Percentiles rank a stretch among this genome's conserved stretches.
phyloP scores from a whole-genome alignment of 495 filamentous ascomycete species.

The Penicillium roqueforti region DNA sequence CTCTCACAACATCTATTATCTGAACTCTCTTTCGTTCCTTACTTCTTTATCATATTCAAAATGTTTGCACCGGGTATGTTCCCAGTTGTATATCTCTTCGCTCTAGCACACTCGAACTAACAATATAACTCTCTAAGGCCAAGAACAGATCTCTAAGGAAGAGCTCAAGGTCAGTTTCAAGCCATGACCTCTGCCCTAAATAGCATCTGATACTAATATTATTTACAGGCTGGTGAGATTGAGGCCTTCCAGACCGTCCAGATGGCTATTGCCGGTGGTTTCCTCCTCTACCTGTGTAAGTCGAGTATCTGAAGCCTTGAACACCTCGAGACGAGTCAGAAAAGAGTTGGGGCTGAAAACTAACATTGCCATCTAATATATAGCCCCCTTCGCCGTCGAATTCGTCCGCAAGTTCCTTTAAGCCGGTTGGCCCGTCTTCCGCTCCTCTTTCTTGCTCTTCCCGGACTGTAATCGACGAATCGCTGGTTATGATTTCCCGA shows the following conservation, averaged over 20 bases:
- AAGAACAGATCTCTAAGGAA: constrained; percentile 47
- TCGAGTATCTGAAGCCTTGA: constrained; percentile 6
- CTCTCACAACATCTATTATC: constrained; percentile 1
- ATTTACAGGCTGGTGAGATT: constrained; percentile 55
- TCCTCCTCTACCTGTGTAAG: constrained; percentile 82
- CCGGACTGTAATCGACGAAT: constrained; percentile 4
- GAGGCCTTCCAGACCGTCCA: constrained; percentile 66
- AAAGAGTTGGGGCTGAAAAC: background rate
- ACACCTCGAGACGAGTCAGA: background rate
- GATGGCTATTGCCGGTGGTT: constrained; percentile 55
- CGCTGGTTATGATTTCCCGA: constrained; percentile 8
- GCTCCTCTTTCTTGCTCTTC: constrained; percentile 2
- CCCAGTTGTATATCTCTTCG: background rate
- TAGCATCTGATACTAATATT: background rate
- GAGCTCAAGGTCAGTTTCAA: constrained; percentile 39
- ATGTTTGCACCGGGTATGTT: constrained; percentile 46
- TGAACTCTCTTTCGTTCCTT: background rate
- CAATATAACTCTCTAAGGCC: constrained; percentile 23
- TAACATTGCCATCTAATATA: background rate
- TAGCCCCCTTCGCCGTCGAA: constrained; percentile 81
- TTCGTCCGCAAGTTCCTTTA: constrained; percentile 72
- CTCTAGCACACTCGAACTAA: background rate
- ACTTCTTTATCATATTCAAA: constrained; percentile 16
- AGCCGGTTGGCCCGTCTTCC: constrained; percentile 14
- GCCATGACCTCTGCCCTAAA: background rate